phyloP scores from a whole-genome alignment of 805 yeast species.

The Brettanomyces bruxellensis region DNA sequence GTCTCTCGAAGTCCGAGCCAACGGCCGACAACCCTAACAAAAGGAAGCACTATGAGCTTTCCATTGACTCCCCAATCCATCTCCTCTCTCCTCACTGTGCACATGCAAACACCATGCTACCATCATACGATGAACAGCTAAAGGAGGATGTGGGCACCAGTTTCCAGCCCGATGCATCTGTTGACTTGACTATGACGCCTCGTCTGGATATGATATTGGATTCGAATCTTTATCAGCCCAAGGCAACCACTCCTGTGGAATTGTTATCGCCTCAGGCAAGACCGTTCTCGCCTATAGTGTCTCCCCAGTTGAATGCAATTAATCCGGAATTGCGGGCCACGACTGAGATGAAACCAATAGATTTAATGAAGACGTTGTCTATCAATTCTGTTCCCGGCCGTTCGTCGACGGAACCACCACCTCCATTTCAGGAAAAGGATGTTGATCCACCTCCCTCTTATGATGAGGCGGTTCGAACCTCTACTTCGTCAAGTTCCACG shows the following conservation, averaged over 20 bases:
- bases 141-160: constrained; percentile 4
- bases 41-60: constrained; percentile 87
- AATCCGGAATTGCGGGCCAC: constrained; percentile 19
- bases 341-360: constrained; percentile 8
- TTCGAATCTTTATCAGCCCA: constrained; percentile 49
- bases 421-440: constrained; percentile 18
- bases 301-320: constrained; percentile 23
- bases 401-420: constrained; percentile 34
- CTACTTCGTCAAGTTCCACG: neutral
- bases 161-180: constrained; percentile 2
- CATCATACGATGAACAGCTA: constrained; percentile 45
- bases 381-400: constrained; percentile 56
- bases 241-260: constrained; percentile 31
- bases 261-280: constrained; percentile 57
- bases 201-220: constrained; percentile 21
- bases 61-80: constrained; percentile 91
- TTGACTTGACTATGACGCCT: constrained; percentile 22
- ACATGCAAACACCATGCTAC: constrained; percentile 70
- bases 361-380: constrained; percentile 7
- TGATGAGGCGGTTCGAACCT: constrained; percentile 14
- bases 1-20: constrained; percentile 64
- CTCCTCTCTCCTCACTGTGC: constrained; percentile 69
- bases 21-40: constrained; percentile 35
- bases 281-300: constrained; percentile 41
- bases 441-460: constrained; percentile 22